Conservation (phyloP, 106 monocot genomes). For the Phalaenopsis equestris region DNA sequence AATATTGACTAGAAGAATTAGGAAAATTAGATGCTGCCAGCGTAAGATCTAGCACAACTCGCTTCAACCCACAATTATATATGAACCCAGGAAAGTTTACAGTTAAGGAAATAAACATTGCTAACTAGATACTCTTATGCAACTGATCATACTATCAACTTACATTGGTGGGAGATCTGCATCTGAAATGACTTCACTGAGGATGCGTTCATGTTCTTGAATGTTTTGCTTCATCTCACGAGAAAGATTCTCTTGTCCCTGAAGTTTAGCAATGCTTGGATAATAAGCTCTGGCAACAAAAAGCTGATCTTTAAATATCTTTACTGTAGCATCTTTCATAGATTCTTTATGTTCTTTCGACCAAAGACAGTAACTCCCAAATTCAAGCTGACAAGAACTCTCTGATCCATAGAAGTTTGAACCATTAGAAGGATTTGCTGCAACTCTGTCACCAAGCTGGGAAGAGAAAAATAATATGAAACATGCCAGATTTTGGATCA, state of each 20-base stretch:
- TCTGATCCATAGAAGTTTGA: conserved; percentile 20
- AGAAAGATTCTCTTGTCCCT: conserved; percentile 37
- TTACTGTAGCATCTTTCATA: conserved; percentile 37
- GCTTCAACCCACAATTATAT: background rate
- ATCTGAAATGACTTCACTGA: conserved; percentile 61
- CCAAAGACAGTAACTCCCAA: conserved; percentile 64
- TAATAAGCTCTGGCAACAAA: conserved; percentile 62
- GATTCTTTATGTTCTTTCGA: conserved; percentile 34
- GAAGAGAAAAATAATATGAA: background rate
- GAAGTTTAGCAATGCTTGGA: conserved; percentile 62
- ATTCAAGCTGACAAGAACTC: conserved; percentile 40
- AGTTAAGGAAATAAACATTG: background rate
- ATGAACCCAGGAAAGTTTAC: background rate
- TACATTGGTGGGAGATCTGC: conserved; percentile 52
- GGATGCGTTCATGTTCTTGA: conserved; percentile 72
- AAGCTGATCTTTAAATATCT: conserved; percentile 52
- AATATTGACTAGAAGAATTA: background rate
- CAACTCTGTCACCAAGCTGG: conserved; percentile 8
- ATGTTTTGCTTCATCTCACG: conserved; percentile 56
- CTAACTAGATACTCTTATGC: background rate
- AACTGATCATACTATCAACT: conserved; percentile 15
- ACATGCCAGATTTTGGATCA: too few relatives aligned
- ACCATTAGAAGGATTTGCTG: conserved; percentile 6
- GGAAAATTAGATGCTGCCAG: background rate
- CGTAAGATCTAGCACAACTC: background rate